Percentiles rank a stretch among this genome's conserved stretches.
Evolutionary conservation across 2,329 filamentous ascomycete species (phyloP).

Genomic region (Nemania sp.): DNA sequence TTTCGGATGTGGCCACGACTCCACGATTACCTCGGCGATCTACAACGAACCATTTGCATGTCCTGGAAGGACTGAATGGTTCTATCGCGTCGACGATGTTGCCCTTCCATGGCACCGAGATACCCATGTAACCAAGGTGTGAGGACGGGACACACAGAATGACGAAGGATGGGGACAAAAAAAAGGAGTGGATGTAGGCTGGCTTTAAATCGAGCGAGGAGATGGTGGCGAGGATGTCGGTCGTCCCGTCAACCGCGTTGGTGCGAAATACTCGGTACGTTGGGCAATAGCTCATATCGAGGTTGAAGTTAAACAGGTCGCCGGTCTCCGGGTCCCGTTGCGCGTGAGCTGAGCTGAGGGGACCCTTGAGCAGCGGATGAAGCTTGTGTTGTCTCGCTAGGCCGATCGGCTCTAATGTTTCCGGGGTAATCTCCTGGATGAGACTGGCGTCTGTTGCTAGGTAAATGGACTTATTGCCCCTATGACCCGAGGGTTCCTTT

Average conservation of each 20-base stretch:
- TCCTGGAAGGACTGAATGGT: conserved; percentile 60
- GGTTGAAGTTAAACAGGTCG: conserved; percentile 81
- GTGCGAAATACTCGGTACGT: conserved; percentile 73
- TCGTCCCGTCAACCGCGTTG: conserved; percentile 65
- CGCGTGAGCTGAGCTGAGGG: conserved; percentile 71
- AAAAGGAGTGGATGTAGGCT: conserved; percentile 84
- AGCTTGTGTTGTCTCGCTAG: conserved; percentile 63
- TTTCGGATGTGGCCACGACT: conserved; percentile 70
- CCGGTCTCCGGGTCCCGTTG: conserved; percentile 73
- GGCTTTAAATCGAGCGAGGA: conserved; percentile 52
- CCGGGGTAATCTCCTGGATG: conserved; percentile 67
- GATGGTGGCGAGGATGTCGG: conserved; percentile 73
- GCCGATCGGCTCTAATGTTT: conserved; percentile 74
- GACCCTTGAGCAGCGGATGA: conserved; percentile 70
- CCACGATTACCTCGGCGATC: conserved; percentile 67
- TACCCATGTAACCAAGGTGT: conserved; percentile 60
- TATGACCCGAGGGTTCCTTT: conserved; percentile 40
- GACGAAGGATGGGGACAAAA: conserved; percentile 71
- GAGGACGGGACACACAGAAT: conserved; percentile 74
- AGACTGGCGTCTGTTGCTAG: conserved; percentile 59
- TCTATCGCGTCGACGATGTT: conserved; percentile 72
- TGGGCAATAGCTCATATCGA: conserved; percentile 60
- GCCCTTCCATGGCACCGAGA: conserved; percentile 64
- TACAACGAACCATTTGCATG: conserved; percentile 73
- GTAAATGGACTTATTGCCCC: conserved; percentile 54